Conservation (phyloP, 352 stramenopile species). For the Phytophthora tubulina region DNA sequence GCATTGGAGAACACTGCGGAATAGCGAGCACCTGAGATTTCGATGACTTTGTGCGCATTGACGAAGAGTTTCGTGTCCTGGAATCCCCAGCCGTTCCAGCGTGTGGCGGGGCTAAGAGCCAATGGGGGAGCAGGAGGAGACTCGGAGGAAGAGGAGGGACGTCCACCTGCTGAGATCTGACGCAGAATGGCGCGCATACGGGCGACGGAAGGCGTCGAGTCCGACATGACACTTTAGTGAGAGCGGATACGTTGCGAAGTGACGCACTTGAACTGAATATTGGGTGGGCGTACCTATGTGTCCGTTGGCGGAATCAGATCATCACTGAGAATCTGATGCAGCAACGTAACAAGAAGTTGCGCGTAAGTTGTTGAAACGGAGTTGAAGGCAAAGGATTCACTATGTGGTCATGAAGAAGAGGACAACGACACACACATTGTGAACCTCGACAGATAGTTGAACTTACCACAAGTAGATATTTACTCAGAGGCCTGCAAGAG, state of each 20-base stretch:
- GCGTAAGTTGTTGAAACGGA: no score
- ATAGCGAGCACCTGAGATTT: conserved; percentile 71
- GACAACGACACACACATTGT: no score
- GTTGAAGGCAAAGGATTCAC: no score
- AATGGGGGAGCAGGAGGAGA: conserved; percentile 21
- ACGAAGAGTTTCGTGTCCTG: conserved; percentile 77
- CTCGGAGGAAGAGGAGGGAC: background rate
- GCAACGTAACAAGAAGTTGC: no score
- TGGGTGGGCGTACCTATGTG: background rate
- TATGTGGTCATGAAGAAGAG: no score
- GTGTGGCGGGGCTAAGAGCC: conserved; percentile 48
- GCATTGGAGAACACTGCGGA: conserved; percentile 64
- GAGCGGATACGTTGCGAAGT: conserved; percentile 27
- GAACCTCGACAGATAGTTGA: no score
- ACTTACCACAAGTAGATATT: no score
- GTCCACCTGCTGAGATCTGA: conserved; percentile 25
- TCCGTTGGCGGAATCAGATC: conserved; percentile 7
- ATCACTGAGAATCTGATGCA: conserved; percentile 5
- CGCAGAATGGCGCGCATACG: conserved; percentile 65
- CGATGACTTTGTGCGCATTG: conserved; percentile 62
- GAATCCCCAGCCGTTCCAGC: conserved; percentile 84
- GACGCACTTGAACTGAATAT: conserved; percentile 29
- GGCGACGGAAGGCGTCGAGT: conserved; percentile 44
- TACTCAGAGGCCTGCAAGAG: no score
- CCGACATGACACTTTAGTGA: conserved; percentile 32